Evolutionary conservation across 805 yeast genomes (phyloP), one percentile per base, ranked within the genome.

Genomic region (Sugiyamaella mastotermitis): DNA sequence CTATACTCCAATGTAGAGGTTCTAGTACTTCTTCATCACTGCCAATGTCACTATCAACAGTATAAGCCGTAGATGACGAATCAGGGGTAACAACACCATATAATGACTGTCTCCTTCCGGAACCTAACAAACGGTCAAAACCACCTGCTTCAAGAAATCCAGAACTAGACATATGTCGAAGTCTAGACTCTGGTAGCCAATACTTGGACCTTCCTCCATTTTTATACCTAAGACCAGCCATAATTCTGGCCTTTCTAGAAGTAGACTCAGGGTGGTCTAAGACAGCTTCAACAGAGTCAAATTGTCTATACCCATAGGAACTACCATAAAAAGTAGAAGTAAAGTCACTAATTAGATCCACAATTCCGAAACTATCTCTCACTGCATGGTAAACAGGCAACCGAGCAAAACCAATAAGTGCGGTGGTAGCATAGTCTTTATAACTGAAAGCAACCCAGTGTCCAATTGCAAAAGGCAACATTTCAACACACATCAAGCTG

Each of bases 391-490:
- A 50, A 8, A 78, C 68, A 17, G 74, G 65, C 37, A 88, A 51
- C 31, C 95, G 64, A 0, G 78, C 81, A 28, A 85, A 80, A 22
- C 79, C 80, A 0, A 92, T 87, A 35, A 82, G 62, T 9, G 61
- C 63, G 7, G 71, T 57, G 2, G 75, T 66, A 2, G 79, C 73
- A 56, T 81, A 92, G 28, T 85, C 92, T 2, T 64, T 62, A 61
- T 81, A 83, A 4, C 86, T 76, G 58, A 92, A 92, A 0, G 97
- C 86, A 32, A 68, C 56, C 80, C 87, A 79, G 61, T 92, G 97
- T n/a, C 92, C 80, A 17, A 82, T 60, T 0, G 97, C 86, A 65
- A 92, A 90, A 2, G 77, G 83, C 16, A 87, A 68, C 67, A 92
- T 70, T 53, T 92, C 98, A 15, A 83, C 62, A 53, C 95, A 85